These are phyloP conservation scores for Entomortierella beljakovae DNA, from an alignment of 192 early-diverging fungal species.

Conservation along the genomic window DNA sequence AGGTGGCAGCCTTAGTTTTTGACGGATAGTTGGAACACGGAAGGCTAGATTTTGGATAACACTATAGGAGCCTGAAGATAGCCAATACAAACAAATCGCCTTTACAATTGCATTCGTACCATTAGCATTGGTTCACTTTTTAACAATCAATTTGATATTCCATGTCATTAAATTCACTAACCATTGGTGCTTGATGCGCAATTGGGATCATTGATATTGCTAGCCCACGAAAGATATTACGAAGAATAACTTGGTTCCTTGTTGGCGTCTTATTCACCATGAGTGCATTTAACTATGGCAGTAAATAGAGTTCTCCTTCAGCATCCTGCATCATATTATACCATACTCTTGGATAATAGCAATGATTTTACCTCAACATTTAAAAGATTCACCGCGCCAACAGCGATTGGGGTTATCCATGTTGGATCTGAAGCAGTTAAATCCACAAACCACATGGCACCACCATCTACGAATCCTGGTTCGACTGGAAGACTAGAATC, in stretches of 20 bases:
- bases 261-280: constrained; percentile 54
- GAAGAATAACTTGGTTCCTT: constrained; percentile 54
- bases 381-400: constrained; percentile 70
- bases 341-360: background rate
- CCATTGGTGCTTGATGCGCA: constrained; percentile 74
- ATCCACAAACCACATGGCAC: constrained; percentile 74
- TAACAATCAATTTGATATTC: background rate
- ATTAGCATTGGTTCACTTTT: background rate
- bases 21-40: constrained; percentile 55
- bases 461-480: constrained; percentile 66
- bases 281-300: constrained; percentile 60
- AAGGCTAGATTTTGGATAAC: constrained; percentile 71
- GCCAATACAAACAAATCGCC: constrained; percentile 79
- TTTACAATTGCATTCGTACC: constrained; percentile 16
- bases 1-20: constrained; percentile 38
- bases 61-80: constrained; percentile 74
- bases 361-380: constrained; percentile 74
- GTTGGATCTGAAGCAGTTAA: constrained; percentile 72
- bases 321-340: too few relatives aligned
- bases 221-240: constrained; percentile 65
- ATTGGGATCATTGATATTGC: constrained; percentile 73
- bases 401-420: constrained; percentile 72
- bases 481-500: constrained; percentile 49
- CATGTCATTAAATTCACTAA: constrained; percentile 6
- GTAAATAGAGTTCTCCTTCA: too few relatives aligned